phyloP scores from a whole-genome alignment of 768 basidiomycete species.

The Russula ochroleuca region DNA sequence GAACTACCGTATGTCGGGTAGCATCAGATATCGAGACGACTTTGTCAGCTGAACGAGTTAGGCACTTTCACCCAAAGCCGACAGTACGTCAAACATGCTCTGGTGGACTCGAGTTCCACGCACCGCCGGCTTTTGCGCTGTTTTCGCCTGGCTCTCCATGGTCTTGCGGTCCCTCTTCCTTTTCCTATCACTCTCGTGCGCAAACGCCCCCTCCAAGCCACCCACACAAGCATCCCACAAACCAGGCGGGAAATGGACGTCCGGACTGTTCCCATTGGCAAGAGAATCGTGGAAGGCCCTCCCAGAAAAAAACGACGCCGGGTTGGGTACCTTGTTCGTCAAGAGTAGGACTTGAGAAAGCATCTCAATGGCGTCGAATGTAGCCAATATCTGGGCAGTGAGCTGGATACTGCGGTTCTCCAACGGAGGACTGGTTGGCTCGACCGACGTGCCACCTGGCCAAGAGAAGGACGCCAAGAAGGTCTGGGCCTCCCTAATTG shows the following conservation, averaged over 20 bases:
- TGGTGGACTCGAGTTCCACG: background rate
- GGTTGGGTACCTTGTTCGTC: slow-evolving; percentile 42
- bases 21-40: background rate
- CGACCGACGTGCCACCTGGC: slow-evolving; percentile 14
- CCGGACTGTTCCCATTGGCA: slow-evolving; percentile 33
- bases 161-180: slow-evolving; percentile 29
- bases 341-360: slow-evolving; percentile 62
- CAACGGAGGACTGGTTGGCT: slow-evolving; percentile 37
- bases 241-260: slow-evolving; percentile 18
- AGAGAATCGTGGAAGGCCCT: slow-evolving; percentile 52
- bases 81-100: slow-evolving; percentile 18
- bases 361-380: slow-evolving; percentile 55
- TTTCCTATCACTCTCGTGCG: slow-evolving; percentile 12
- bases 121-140: background rate
- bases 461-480: slow-evolving; percentile 50
- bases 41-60: background rate
- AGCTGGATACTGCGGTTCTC: slow-evolving; percentile 64
- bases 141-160: slow-evolving; percentile 35
- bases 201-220: slow-evolving; percentile 21
- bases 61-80: slow-evolving; percentile 10
- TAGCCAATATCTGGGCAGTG: slow-evolving; percentile 55
- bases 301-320: slow-evolving; percentile 55
- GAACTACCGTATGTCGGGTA: background rate
- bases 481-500: slow-evolving; percentile 52
- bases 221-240: slow-evolving; percentile 27